phyloP scores from a whole-genome alignment of 371 early-diverging fungal genomes.

The Mucor saturninus region DNA sequence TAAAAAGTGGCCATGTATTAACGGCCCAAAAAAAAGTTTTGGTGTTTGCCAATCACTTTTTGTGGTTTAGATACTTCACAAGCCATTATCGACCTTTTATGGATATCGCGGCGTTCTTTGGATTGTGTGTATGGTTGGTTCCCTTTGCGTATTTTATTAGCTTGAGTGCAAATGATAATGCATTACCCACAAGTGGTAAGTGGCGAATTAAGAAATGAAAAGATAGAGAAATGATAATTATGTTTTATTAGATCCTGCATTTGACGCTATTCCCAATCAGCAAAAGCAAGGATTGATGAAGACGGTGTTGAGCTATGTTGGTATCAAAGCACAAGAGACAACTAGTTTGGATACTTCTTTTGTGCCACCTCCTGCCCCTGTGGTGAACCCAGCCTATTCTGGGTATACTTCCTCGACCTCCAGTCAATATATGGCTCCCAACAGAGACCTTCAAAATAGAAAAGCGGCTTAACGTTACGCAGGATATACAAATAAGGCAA shows the following conservation, averaged over 20 bases:
- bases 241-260: constrained; percentile 17
- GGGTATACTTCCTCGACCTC: too few relatives aligned
- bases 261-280: constrained; percentile 23
- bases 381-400: too few relatives aligned
- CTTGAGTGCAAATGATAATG: constrained; percentile 84
- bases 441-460: constrained; percentile 27
- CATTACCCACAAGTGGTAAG: constrained; percentile 70
- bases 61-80: constrained; percentile 88
- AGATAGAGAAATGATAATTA: too few relatives aligned
- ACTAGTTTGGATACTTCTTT: background rate
- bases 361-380: too few relatives aligned
- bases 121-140: constrained; percentile 84
- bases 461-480: constrained; percentile 12
- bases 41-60: constrained; percentile 80
- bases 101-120: constrained; percentile 88
- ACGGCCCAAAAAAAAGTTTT: constrained; percentile 52
- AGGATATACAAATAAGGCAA: too few relatives aligned
- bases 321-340: constrained; percentile 26
- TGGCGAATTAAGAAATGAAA: background rate
- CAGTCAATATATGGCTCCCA: constrained; percentile 10
- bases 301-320: constrained; percentile 14
- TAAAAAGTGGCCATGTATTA: background rate
- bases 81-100: constrained; percentile 66
- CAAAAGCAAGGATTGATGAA: constrained; percentile 32
- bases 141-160: constrained; percentile 89